Evolutionary conservation across 2,329 filamentous ascomycete genomes (phyloP), one percentile per base, ranked within the genome.

Genomic region (Pseudogymnoascus sp.): DNA sequence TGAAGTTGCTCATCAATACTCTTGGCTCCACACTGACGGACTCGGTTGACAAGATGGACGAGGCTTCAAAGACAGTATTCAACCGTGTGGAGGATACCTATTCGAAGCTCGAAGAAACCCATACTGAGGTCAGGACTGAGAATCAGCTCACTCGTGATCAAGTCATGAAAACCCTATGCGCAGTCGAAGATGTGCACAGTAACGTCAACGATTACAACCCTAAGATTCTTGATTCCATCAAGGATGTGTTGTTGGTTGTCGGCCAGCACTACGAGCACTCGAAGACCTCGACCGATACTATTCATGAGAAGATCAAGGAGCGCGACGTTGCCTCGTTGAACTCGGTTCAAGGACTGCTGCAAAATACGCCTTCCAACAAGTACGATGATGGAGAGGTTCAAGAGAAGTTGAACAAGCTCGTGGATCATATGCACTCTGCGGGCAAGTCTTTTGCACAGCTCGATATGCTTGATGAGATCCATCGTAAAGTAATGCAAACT

Each of bases 221-320:
- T 1, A 89, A 95, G 75, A 89, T 97, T 66, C 82, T 97, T 62
- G 87, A 93, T 60, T 84, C 89, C 0, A 84, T 99, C 66, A 88
- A 91, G 68, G 90, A 97, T 68, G 85, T 97, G n/a, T 80, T 95
- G 38, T 79, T 85, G 6, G 80, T 95, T 22, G 89, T 96, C 60
- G 88, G 85, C 22, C 84, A 95, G 71, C 92, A 97, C 71, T 96
- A 89, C 69, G 91, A 96, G 67, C 90, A 96, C 70, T 89, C 91
- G 12, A 91, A 92, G 73, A 80, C 82, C 47, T 82, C 86, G 0
- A 76, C 79, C 1, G 78, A 73, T 6, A 76, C 78, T 2, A 77
- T 87, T 22, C 77, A 84, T 65, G 78, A 82, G 63, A 82, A 80
- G 69, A 82, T 87, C 63, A 75, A 80, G 9, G 80, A 79, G 60